Evolutionary conservation across 1,284 basidiomycete species (phyloP).

Genomic region (Filobasidium uniguttulatum): DNA sequence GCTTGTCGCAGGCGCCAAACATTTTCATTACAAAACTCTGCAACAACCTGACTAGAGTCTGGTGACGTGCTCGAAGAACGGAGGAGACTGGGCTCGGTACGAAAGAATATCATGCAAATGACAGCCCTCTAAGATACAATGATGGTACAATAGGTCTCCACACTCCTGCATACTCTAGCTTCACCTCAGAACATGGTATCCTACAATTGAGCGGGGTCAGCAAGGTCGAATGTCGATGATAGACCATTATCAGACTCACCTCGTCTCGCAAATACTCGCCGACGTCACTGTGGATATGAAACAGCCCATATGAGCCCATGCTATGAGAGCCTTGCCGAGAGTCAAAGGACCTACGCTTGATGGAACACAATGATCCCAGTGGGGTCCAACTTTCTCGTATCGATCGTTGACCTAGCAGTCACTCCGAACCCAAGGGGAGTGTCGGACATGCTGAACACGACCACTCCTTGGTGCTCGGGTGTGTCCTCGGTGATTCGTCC

Average conservation of each 20-base stretch:
- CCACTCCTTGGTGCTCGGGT: slow-evolving; percentile 96
- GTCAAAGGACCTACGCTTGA: slow-evolving; percentile 60
- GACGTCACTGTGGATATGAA: slow-evolving; percentile 53
- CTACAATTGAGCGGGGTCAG: not conserved
- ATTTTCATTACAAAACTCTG: too few relatives aligned
- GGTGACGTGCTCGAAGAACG: too few relatives aligned
- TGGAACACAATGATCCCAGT: slow-evolving; percentile 97
- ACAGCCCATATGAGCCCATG: slow-evolving; percentile 16
- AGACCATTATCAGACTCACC: slow-evolving; percentile 38
- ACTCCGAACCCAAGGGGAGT: slow-evolving; percentile 95
- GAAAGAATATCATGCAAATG: too few relatives aligned
- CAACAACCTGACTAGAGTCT: too few relatives aligned
- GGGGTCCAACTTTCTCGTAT: slow-evolving; percentile 96
- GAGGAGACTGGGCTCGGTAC: too few relatives aligned
- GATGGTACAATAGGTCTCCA: too few relatives aligned
- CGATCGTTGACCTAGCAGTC: slow-evolving; percentile 85
- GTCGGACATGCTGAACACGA: slow-evolving; percentile 91
- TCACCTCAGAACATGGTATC: slow-evolving; percentile 35
- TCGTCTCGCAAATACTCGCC: slow-evolving; percentile 93
- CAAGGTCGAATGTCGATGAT: not conserved
- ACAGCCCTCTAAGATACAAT: too few relatives aligned
- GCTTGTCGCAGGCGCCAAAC: too few relatives aligned
- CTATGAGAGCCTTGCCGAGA: not conserved
- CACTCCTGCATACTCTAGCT: too few relatives aligned
- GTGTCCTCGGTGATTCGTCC: slow-evolving; percentile 99